Evolutionary conservation across 2,329 filamentous ascomycete genomes (phyloP).

Genomic region (Diaporthe sp.): DNA sequence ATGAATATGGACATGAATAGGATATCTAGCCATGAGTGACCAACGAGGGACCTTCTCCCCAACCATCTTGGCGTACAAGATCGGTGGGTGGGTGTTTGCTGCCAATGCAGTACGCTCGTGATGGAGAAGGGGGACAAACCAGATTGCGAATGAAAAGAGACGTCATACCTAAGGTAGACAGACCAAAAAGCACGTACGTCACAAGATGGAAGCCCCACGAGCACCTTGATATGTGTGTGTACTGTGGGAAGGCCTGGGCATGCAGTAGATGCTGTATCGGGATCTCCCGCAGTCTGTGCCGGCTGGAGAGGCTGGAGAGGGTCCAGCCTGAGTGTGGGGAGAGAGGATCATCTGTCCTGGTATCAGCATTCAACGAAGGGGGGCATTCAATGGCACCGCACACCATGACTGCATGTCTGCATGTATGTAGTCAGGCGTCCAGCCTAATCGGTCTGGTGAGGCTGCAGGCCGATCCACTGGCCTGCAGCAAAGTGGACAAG

Average conservation of each 20-base stretch:
- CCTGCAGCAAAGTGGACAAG: conserved; percentile 32
- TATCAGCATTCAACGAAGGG: neutral
- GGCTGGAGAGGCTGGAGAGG: neutral
- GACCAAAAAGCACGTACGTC: neutral
- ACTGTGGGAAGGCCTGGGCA: neutral
- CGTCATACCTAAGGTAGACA: neutral
- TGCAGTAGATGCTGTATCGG: neutral
- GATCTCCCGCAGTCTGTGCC: conserved; percentile 1
- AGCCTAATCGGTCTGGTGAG: conserved; percentile 10
- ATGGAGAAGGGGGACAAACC: neutral
- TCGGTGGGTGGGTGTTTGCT: neutral
- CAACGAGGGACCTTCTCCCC: neutral
- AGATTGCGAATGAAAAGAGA: conserved; percentile 23
- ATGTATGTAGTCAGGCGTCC: conserved; percentile 1
- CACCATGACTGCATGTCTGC: neutral
- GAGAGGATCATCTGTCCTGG: neutral
- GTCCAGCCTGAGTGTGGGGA: neutral
- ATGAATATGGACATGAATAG: neutral
- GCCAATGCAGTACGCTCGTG: neutral
- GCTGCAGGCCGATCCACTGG: conserved; percentile 32
- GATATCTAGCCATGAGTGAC: neutral
- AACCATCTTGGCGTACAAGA: neutral
- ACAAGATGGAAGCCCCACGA: neutral
- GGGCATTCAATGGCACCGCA: neutral
- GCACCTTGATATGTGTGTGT: neutral